phyloP scores from a whole-genome alignment of 164 flowering plant genomes.

The Vitis rotundifolia region DNA sequence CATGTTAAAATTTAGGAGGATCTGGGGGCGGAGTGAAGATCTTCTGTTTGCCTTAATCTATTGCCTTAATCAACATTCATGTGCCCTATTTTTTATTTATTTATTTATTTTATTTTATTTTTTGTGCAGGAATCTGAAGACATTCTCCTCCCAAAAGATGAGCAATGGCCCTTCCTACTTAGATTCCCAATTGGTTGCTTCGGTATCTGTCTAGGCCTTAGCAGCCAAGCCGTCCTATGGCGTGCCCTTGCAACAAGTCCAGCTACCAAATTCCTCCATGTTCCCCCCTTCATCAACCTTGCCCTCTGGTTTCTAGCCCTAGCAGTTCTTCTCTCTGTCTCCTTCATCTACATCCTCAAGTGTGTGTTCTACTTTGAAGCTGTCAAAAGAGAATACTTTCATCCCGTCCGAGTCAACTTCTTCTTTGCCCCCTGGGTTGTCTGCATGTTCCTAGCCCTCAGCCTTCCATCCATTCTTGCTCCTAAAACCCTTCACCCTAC shows the following conservation, averaged over 20 bases:
- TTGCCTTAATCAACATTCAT: too few species aligned
- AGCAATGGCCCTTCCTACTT: constrained; percentile 95
- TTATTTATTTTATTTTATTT: background rate
- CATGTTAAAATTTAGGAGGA: too few species aligned
- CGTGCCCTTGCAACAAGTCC: constrained; percentile 65
- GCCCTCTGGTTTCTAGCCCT: constrained; percentile 73
- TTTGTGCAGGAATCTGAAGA: constrained; percentile 73
- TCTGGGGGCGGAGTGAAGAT: too few species aligned
- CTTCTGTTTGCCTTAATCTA: too few species aligned
- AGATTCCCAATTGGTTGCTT: constrained; percentile 89
- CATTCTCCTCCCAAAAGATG: constrained; percentile 87
- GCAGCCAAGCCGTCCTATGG: constrained; percentile 99
- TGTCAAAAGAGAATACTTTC: constrained; percentile 85
- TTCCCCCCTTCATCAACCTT: constrained; percentile 66
- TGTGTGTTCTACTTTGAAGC: constrained; percentile 89
- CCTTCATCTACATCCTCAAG: constrained; percentile 67
- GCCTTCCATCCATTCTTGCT: constrained; percentile 53
- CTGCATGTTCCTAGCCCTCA: constrained; percentile 88
- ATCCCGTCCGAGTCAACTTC: constrained; percentile 91
- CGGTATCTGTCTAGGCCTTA: constrained; percentile 88
- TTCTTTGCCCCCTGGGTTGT: constrained; percentile 98
- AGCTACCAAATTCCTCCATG: constrained; percentile 75
- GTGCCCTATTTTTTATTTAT: background rate
- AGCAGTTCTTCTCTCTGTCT: constrained; percentile 48
- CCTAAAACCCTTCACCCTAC: constrained; percentile 55